Evolutionary conservation across 768 basidiomycete genomes (phyloP).

Genomic region (Hypsizygus marmoreus): DNA sequence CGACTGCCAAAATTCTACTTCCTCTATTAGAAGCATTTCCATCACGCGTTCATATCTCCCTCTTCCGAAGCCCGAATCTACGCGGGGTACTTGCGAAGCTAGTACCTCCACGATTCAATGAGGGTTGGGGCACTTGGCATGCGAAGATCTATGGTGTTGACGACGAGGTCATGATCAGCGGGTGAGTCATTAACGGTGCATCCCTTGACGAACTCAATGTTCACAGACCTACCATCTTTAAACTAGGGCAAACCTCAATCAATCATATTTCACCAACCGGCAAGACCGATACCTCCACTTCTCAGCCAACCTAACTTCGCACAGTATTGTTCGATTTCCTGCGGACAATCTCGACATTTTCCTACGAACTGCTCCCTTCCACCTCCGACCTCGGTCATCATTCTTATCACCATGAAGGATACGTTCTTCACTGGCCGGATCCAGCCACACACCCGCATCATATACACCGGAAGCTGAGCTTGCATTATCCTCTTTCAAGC

Average conservation of each 20-base stretch:
- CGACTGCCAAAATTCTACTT: slow-evolving; percentile 67
- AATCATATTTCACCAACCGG: slow-evolving; percentile 91
- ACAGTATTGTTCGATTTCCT: slow-evolving; percentile 86
- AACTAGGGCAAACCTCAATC: slow-evolving; percentile 87
- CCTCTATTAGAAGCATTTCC: slow-evolving; percentile 77
- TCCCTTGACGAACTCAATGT: too few relatives aligned
- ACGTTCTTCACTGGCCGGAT: slow-evolving; percentile 69
- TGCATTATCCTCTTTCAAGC: slow-evolving; percentile 65
- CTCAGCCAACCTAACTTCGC: slow-evolving; percentile 60
- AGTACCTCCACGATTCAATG: slow-evolving; percentile 92
- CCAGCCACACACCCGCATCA: slow-evolving; percentile 64
- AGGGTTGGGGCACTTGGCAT: slow-evolving; percentile 99
- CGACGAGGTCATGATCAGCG: slow-evolving; percentile 89
- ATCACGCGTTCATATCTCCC: slow-evolving; percentile 68
- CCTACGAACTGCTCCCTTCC: slow-evolving; percentile 53
- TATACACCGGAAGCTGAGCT: slow-evolving; percentile 62
- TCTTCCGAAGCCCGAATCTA: slow-evolving; percentile 89
- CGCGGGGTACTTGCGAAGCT: slow-evolving; percentile 70
- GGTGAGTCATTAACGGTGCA: too few relatives aligned
- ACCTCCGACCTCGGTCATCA: slow-evolving; percentile 16
- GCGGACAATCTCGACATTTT: slow-evolving; percentile 65
- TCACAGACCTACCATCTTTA: too few relatives aligned
- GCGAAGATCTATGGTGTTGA: slow-evolving; percentile 95
- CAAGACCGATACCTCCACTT: slow-evolving; percentile 94
- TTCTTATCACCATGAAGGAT: slow-evolving; percentile 41